A percentile compares a stretch with the other conserved stretches of the same genome.
Evolutionary conservation across 805 yeast genomes (phyloP).

Genomic region (Candida boidinii): DNA sequence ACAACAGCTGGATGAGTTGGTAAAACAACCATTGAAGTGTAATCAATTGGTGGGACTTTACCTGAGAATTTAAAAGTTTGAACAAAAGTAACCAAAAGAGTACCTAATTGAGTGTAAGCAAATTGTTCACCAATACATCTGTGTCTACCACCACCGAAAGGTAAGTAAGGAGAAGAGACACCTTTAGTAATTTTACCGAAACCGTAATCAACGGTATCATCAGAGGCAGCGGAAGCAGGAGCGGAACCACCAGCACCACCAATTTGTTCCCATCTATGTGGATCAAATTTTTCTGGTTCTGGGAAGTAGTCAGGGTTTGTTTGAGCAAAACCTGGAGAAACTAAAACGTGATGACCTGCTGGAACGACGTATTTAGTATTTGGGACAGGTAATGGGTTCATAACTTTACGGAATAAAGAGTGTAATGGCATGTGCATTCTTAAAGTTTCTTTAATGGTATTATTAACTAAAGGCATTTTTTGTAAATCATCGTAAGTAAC

Average conservation of each 20-base stretch:
- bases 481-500: slow-evolving; percentile 77
- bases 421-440: slow-evolving; percentile 96
- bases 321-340: slow-evolving; percentile 89
- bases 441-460: slow-evolving; percentile 84
- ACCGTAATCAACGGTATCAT: slow-evolving; percentile 77
- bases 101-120: slow-evolving; percentile 89
- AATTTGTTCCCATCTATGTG: slow-evolving; percentile 72
- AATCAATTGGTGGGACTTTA: slow-evolving; percentile 62
- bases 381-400: slow-evolving; percentile 70
- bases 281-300: slow-evolving; percentile 60
- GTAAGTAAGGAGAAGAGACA: slow-evolving; percentile 90
- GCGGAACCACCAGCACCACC: slow-evolving; percentile 20
- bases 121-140: slow-evolving; percentile 99
- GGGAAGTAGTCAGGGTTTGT: slow-evolving; percentile 74
- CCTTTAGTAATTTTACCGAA: slow-evolving; percentile 95
- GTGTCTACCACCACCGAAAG: slow-evolving; percentile 99
- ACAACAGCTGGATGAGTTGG: slow-evolving; percentile 73
- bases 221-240: slow-evolving; percentile 26
- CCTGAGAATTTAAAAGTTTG: slow-evolving; percentile 75
- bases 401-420: slow-evolving; percentile 89
- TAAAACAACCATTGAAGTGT: slow-evolving; percentile 86
- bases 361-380: slow-evolving; percentile 77
- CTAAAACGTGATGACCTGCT: slow-evolving; percentile 79
- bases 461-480: slow-evolving; percentile 73
- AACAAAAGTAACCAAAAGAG: slow-evolving; percentile 66